Evolutionary conservation across 2,329 filamentous ascomycete genomes (phyloP), one percentile per base, ranked within the genome.

Genomic region (Verticillium isaacii): DNA sequence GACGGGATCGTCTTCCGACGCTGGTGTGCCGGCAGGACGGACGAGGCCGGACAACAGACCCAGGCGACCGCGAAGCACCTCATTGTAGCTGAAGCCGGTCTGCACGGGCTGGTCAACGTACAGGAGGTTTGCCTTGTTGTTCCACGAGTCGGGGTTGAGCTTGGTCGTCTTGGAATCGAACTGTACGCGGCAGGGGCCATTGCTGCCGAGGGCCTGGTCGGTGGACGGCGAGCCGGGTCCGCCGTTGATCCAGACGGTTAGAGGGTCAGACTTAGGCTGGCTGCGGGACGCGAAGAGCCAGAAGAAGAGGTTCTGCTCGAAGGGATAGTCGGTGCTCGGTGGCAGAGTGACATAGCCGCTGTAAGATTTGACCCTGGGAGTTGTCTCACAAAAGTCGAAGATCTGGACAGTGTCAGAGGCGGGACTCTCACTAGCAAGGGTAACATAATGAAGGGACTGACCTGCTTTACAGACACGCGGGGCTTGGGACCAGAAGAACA

Each of bases 341-440:
- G 85, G 79, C 59, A 89, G 71, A 63, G 79, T 78, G 59, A 90
- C 82, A 74, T 89, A 88, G 65, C 88, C 88, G 9, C 85, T 80
- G 71, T 86, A 89, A 74, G 75, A 88, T 83, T 74, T 89, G 82
- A 77, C 86, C 77, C 75, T 89, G 76, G 59, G 79, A 71, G 66
- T 80, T 59, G 74, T 88, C 85, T 68, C 83, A 77, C 66, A 88
- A 83, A 71, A 32, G 54, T 50, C 45, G 32, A 45, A 59, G 3
- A 55, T 37, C 58, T 59, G 19, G 32, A 8, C n/a, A 11, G 4
- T 17, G 9, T 56, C n/a, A 15, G 54, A 17, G 5, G 15, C 25
- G 5, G 7, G 14, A 17, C 15, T 8, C 9, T 32, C 14, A 32
- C 15, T 14, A 32, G 11, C 25, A 14, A 2, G 15, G 23, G 29